Base-by-base conservation (phyloP, 306 rosid genomes). In the Inga leiocalycina region DNA sequence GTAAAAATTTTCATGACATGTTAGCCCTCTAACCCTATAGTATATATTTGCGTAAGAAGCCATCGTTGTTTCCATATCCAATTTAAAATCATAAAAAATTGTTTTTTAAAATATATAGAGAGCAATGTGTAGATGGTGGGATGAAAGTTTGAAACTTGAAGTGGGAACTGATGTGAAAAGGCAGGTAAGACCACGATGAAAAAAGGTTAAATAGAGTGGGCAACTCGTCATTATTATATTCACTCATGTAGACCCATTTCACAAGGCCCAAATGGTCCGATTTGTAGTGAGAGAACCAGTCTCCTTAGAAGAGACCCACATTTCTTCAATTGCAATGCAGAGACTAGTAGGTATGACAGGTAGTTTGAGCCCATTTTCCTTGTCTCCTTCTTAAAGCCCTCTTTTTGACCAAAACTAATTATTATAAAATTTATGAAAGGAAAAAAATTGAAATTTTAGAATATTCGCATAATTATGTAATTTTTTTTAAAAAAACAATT, bases 261-360 rank as follows among this genome's bases (percentile, higher is more conserved):
- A 57, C 12, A 35, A 37, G 83, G 77, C 83, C 77, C 77, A 69
- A 39, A 52, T 37, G 39, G 8, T 66, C 4, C 12, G 20, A 15
- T 24, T 19, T 24, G 0, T 22, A 52, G 68, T 2, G 0, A 2
- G 35, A 11, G n/a, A 6, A 11, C n/a, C 64, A 48, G 45, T 10
- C 64, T 56, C 64, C 64, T 39, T 56, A 2, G 30, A 56, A 56
- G n/a, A 56, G 64, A 56, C 64, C 24, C 64, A 41, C 51, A 17
- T 39, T 69, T 39, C 30, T 69, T 69, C 16, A 35, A 16, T 65
- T 57, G 27, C 65, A 4, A 15, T 17, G 30, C 74, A 70, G 5
- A n/a, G 75, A 43, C 34, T 43, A 5, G 51, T 45, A 44, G 54
- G 76, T 71, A n/a, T 71, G 11, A 14, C 3, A 8, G 76, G 56